Evolutionary conservation across 2,329 filamentous ascomycete species (phyloP), one percentile per base, ranked within the genome.

Genomic region (Phaeoacremonium minimum): DNA sequence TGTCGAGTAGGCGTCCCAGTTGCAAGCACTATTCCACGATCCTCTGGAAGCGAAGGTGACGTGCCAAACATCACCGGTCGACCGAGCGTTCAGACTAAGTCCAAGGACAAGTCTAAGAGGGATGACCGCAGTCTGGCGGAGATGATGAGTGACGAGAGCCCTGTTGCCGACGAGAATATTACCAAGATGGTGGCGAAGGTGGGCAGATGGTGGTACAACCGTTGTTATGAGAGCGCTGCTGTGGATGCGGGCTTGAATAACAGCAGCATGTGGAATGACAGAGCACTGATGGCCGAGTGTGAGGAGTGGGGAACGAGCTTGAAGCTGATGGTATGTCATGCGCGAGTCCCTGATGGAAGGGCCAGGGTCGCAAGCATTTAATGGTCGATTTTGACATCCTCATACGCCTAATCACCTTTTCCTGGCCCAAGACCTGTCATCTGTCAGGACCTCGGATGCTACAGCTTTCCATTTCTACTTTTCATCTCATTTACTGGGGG

Each of bases 161-260:
- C 78, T 1, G 68, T 75, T 12, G 83, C 85, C 15, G 88, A 95
- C 47, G 87, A 89, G 53, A 83, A 80, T 46, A 95, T 97, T 53
- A 87, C 88, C 12, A 90, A 87, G 53, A 95, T 95, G 73, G 89
- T 97, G 15, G 85, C 89, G 13, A 84, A 82, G 44, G 91, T 97
- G 9, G 91, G 89, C 3, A 77, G 93, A 30, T 97, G 91, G 88
- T 98, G 93, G 93, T 97, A 95, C 61, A 86, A 80, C 8, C 80
- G 85, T 35, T 96, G 91, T 67, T 97, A 96, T 57, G 91, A 96
- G 61, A 78, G 75, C 38, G 71, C 75, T 5, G 69, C 81, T 7
- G 60, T 76, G 41, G 61, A 71, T 7, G n/a, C 41, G 41, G 57
- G 66, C 19, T 49, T 69, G 33, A 56, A 69, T 33, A 63, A 67